phyloP scores from a whole-genome alignment of 345 rosid genomes.

The Corchorus capsularis region DNA sequence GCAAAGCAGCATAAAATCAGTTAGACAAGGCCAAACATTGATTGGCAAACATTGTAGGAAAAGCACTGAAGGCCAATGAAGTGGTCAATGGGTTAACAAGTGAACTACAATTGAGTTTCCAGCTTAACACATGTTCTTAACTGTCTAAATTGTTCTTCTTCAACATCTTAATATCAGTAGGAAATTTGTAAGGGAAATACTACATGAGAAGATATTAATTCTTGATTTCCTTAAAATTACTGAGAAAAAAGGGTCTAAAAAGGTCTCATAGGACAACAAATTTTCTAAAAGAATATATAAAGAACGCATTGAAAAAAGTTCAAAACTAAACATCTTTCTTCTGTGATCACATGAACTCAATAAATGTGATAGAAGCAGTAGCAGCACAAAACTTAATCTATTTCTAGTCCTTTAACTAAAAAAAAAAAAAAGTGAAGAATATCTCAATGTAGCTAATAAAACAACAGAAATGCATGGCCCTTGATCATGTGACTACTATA shows the following conservation, averaged over 20 bases:
- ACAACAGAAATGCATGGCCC: background rate
- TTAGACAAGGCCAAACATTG: slow-evolving; percentile 7
- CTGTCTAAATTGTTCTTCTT: background rate
- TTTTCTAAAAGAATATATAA: background rate
- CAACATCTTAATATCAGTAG: background rate
- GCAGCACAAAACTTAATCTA: background rate
- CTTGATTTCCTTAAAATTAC: background rate
- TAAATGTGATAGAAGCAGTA: background rate
- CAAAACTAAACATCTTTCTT: background rate
- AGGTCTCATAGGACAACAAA: background rate
- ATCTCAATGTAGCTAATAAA: background rate
- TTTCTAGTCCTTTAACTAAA: background rate
- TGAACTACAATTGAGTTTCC: background rate
- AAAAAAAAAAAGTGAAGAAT: too few relatives aligned
- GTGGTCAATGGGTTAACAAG: background rate
- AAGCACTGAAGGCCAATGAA: background rate
- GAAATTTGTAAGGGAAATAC: background rate
- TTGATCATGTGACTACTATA: background rate
- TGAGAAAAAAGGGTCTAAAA: background rate
- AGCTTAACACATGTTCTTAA: background rate
- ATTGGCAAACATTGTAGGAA: background rate
- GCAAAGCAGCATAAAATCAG: slow-evolving; percentile 39
- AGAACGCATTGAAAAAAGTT: background rate
- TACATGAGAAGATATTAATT: background rate
- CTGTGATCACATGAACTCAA: background rate